phyloP scores from a whole-genome alignment of 1,284 basidiomycete genomes.

The Thecaphora thlaspeos region DNA sequence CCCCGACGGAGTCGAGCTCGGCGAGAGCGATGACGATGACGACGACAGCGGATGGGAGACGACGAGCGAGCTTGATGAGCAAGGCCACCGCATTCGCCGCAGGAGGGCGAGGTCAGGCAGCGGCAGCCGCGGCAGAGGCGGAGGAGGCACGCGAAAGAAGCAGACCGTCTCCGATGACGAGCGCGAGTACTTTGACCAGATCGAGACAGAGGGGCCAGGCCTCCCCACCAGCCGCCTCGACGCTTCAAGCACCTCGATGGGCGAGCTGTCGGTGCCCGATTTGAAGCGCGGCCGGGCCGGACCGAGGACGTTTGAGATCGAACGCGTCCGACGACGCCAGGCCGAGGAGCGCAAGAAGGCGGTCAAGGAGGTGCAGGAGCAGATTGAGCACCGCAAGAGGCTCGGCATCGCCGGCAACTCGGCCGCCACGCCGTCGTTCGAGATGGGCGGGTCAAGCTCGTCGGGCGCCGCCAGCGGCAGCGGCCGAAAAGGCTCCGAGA shows the following conservation, averaged over 20 bases:
- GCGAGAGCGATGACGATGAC: slow-evolving; percentile 22
- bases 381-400: not conserved
- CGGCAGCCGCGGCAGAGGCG: not conserved
- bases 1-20: slow-evolving; percentile 23
- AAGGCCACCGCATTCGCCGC: slow-evolving; percentile 20
- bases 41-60: slow-evolving; percentile 36
- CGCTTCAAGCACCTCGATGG: slow-evolving; percentile 24
- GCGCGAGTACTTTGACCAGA: slow-evolving; percentile 31
- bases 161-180: slow-evolving; percentile 45
- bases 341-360: slow-evolving; percentile 33
- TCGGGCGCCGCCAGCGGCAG: slow-evolving; percentile 1
- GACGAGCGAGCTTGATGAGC: slow-evolving; percentile 22
- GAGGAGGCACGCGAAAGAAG: slow-evolving; percentile 14
- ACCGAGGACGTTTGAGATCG: slow-evolving; percentile 49
- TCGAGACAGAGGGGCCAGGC: slow-evolving; percentile 19
- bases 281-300: slow-evolving; percentile 47
- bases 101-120: slow-evolving; percentile 11
- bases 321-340: slow-evolving; percentile 37
- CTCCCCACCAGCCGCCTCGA: slow-evolving; percentile 26
- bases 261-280: slow-evolving; percentile 30
- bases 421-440: not conserved
- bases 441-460: not conserved
- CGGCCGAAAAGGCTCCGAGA: not conserved
- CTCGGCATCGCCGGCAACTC: not conserved
- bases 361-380: slow-evolving; percentile 9